Evolutionary conservation across 2,329 filamentous ascomycete species (phyloP).

Genomic region (Botrytis paeoniae): DNA sequence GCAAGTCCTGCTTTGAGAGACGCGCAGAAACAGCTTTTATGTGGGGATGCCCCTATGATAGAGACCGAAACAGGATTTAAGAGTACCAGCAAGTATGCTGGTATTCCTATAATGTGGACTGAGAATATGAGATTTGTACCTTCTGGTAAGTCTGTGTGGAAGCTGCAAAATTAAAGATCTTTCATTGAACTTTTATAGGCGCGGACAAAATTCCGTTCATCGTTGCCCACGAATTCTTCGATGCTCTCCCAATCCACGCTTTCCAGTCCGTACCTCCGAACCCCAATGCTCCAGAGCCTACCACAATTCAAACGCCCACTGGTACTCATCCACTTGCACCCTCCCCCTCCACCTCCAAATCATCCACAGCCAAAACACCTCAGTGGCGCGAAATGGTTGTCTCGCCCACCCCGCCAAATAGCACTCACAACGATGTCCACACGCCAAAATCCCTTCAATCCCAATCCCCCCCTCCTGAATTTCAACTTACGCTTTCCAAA

Average conservation of each 20-base stretch:
- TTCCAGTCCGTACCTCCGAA: slow-evolving; percentile 70
- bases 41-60: slow-evolving; percentile 65
- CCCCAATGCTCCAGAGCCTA: slow-evolving; percentile 39
- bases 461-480: slow-evolving; percentile 64
- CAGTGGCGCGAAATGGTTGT: slow-evolving; percentile 86
- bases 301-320: slow-evolving; percentile 42
- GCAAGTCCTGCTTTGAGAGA: slow-evolving; percentile 77
- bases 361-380: slow-evolving; percentile 40
- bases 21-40: slow-evolving; percentile 78
- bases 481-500: slow-evolving; percentile 77
- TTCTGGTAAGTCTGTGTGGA: slow-evolving; percentile 21
- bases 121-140: slow-evolving; percentile 51
- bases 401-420: slow-evolving; percentile 58
- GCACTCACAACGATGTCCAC: slow-evolving; percentile 52
- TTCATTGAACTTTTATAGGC: slow-evolving; percentile 42
- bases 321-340: slow-evolving; percentile 42
- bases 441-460: slow-evolving; percentile 52
- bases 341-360: slow-evolving; percentile 30
- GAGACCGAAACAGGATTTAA: slow-evolving; percentile 72
- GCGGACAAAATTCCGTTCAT: slow-evolving; percentile 81
- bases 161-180: not conserved
- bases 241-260: slow-evolving; percentile 91
- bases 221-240: slow-evolving; percentile 97
- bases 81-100: slow-evolving; percentile 71
- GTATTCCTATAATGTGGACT: slow-evolving; percentile 80